Base-by-base conservation (phyloP, 495 filamentous ascomycete genomes). In the Pyrenopolyporus hunteri region DNA sequence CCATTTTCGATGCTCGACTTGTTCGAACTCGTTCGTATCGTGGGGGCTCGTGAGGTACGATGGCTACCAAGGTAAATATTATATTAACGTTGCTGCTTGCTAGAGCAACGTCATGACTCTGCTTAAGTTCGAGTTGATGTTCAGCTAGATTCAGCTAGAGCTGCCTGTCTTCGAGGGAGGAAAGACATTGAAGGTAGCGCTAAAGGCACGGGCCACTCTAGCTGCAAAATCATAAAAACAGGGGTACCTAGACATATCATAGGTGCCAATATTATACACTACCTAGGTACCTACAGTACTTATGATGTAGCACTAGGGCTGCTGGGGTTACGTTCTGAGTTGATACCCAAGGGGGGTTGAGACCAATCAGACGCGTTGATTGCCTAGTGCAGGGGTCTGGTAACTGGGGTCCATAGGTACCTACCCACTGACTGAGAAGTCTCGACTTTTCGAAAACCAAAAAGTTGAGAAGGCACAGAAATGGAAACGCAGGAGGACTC, bases 1-100 rank as follows among this genome's bases (percentile, higher is more conserved):
- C 80, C 85, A 90, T 91, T 42, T 47, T 65, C 3, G 10, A 47
- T 33, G 29, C 22, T 50, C 20, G 17, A 6, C 1, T 3, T 39
- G 23, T 29, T 35, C 11, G 20, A 6, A 40, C 46, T 45, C 31
- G 32, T 11, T 11, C 11, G 56, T 40, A 7, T 52, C 14, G 44
- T 7, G 4, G 20, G 14, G 7, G 28, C 29, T 29, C n/a, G n/a
- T n/a, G n/a, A 22, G 11, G 22, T 43, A 20, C 49, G 49, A 32
- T n/a, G 23, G 16, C 4, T 16, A 33, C 4, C 11, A 36, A 20
- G 11, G n/a, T n/a, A n/a, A n/a, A n/a, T 36, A 20, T 53, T 31
- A 49, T 59, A 47, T 45, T 43, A 19, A 1, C 17, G 17, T 22
- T 40, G 8, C 13, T 39, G 52, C n/a, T 29, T 42, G 40, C 9